Evolutionary conservation across 345 rosid genomes (phyloP).

Genomic region (Gynandropsis gynandra): DNA sequence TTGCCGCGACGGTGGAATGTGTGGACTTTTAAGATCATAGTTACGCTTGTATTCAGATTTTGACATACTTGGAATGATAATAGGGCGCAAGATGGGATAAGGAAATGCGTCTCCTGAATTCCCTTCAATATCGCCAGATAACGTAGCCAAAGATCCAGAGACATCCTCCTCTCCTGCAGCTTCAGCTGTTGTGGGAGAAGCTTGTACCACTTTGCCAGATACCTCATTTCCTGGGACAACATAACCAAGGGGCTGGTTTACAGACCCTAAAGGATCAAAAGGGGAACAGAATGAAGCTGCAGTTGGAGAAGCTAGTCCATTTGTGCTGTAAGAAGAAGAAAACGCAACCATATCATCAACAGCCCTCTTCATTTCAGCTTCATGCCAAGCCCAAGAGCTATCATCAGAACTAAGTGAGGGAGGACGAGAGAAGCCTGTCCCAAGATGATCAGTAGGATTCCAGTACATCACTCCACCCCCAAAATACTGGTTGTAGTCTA

Average conservation of each 20-base stretch:
- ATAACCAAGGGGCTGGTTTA: conserved; percentile 80
- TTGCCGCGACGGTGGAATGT: conserved; percentile 63
- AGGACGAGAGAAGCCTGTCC: conserved; percentile 85
- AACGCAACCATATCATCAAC: conserved; percentile 98
- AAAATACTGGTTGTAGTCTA: conserved; percentile 85
- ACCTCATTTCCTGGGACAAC: conserved; percentile 81
- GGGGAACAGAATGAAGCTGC: conserved; percentile 86
- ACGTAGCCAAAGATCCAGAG: conserved; percentile 49
- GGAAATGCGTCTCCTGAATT: conserved; percentile 65
- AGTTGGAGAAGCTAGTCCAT: conserved; percentile 91
- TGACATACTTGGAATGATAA: conserved; percentile 76
- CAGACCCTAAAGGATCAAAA: conserved; percentile 68
- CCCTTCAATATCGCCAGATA: conserved; percentile 62
- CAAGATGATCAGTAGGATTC: conserved; percentile 85
- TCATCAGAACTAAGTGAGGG: conserved; percentile 98
- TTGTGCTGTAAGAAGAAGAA: conserved; percentile 87
- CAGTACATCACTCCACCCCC: conserved; percentile 99
- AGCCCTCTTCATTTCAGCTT: conserved; percentile 90
- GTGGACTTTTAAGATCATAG: conserved; percentile 69
- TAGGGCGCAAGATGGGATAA: conserved; percentile 85
- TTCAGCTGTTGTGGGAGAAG: conserved; percentile 51
- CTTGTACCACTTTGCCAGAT: conserved; percentile 54
- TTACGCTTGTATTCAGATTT: conserved; percentile 59
- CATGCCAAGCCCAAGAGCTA: conserved; percentile 95
- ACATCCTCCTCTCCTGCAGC: conserved; percentile 53